Base-by-base conservation (phyloP, 2,329 filamentous ascomycete species). In the Calonectria hongkongensis region DNA sequence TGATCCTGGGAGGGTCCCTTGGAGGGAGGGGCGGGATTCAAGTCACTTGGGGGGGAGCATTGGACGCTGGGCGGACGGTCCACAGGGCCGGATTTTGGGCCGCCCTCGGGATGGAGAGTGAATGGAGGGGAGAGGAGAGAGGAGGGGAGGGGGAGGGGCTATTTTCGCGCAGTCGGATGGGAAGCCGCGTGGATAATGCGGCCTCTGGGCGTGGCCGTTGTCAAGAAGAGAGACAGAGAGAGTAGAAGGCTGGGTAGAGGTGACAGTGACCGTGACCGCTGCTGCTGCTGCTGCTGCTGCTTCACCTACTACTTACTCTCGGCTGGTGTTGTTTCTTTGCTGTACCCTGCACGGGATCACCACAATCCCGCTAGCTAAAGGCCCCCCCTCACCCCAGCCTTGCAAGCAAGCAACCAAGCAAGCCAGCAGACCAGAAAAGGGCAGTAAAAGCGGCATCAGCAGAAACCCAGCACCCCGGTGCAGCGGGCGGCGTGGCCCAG, bases 381-480 rank as follows among this genome's bases (percentile, higher is more conserved):
- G 54, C 12, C 54, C 21, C 21, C 21, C 21, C 21, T 21, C 21
- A 1, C 21, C 21, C 21, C 54, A 39, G 33, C 33, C 33, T 36
- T 36, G 33, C 10, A 36, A 36, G 33, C 33, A 33, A 33, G 9
- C 30, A 33, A 33, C 5, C 30, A 33, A 33, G 30, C 30, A 33
- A 33, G 30, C 30, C 4, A 33, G 9, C 30, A 33, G 30, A 33
- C 4, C 30, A 10, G 33, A 10, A 36, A 36, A 36, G 33, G 33
- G 33, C 33, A 36, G 33, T 77, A 75, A 79, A 79, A 79, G 78
- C 78, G 71, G 78, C 78, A 68, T 47, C 30, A 18, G 16, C 18
- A 50, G 47, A 39, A 25, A 78, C 77, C 79, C 77, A 76, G 76
- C 69, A 80, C 78, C 81, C 81, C 72, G 77, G 81, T 77, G 76